Conservation (phyloP, 257 asterid genomes). For the Solanum piurae region DNA sequence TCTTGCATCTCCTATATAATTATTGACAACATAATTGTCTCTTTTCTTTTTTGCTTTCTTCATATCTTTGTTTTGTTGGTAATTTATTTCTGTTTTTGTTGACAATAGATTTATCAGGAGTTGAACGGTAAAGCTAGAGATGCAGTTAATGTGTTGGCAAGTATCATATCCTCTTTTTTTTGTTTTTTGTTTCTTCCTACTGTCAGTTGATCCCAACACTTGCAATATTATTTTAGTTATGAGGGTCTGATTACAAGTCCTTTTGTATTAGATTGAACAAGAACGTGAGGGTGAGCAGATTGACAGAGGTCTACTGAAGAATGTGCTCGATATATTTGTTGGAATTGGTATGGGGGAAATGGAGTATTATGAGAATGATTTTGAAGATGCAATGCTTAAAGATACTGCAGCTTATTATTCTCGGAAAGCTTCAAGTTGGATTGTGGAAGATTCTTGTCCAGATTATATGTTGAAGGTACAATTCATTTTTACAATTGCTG, state of each 20-base stretch:
- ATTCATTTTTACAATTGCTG: background rate
- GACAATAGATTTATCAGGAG: slow-evolving; percentile 34
- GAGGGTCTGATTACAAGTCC: background rate
- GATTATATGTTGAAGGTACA: slow-evolving; percentile 48
- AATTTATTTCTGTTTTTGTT: background rate
- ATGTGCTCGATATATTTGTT: slow-evolving; percentile 32
- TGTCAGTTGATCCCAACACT: background rate
- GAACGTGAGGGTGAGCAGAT: slow-evolving; percentile 35
- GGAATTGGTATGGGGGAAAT: slow-evolving; percentile 32
- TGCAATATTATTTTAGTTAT: background rate
- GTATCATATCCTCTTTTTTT: background rate
- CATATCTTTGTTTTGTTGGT: background rate
- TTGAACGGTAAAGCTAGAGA: slow-evolving; percentile 29
- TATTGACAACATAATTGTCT: background rate
- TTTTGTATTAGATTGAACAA: slow-evolving; percentile 24
- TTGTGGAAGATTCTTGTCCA: slow-evolving; percentile 46
- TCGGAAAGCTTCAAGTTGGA: slow-evolving; percentile 50
- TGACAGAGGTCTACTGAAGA: slow-evolving; percentile 40
- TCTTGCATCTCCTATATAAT: background rate
- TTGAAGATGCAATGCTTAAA: slow-evolving; percentile 28
- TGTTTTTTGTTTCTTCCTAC: background rate
- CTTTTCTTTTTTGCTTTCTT: background rate
- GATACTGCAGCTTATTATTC: slow-evolving; percentile 45
- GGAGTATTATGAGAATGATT: slow-evolving; percentile 26
- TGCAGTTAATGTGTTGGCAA: slow-evolving; percentile 34